Evolutionary conservation across 805 yeast species (phyloP).

Genomic region (Saturnispora mendoncae): DNA sequence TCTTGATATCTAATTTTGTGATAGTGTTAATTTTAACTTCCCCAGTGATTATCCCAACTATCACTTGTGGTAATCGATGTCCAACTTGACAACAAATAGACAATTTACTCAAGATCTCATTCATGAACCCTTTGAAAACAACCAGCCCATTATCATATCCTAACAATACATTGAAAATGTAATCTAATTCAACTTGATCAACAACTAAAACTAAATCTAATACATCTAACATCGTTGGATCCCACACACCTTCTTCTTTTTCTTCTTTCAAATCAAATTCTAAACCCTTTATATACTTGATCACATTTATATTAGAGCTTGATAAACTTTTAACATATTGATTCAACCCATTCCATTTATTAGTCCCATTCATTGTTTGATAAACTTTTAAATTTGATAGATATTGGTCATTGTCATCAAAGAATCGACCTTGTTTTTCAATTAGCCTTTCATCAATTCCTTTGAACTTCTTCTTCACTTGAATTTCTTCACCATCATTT

Average conservation of each 20-base stretch:
- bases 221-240: neutral
- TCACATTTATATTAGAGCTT: conserved; percentile 1
- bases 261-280: neutral
- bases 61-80: neutral
- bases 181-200: conserved; percentile 7
- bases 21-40: neutral
- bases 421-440: neutral
- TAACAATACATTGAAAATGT: conserved; percentile 1
- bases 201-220: conserved; percentile 4
- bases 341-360: neutral
- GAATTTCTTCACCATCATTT: neutral
- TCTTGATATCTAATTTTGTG: neutral
- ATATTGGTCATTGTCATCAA: neutral
- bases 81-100: conserved; percentile 2
- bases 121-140: conserved; percentile 1
- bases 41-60: neutral
- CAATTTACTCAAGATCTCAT: neutral
- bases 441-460: conserved; percentile 2
- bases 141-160: neutral
- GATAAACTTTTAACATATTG: neutral
- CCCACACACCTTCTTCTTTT: neutral
- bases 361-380: neutral
- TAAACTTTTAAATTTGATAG: neutral
- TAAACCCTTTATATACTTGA: neutral
- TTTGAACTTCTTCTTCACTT: neutral